Base-by-base conservation (phyloP, 495 filamentous ascomycete species). In the Podospora comata region DNA sequence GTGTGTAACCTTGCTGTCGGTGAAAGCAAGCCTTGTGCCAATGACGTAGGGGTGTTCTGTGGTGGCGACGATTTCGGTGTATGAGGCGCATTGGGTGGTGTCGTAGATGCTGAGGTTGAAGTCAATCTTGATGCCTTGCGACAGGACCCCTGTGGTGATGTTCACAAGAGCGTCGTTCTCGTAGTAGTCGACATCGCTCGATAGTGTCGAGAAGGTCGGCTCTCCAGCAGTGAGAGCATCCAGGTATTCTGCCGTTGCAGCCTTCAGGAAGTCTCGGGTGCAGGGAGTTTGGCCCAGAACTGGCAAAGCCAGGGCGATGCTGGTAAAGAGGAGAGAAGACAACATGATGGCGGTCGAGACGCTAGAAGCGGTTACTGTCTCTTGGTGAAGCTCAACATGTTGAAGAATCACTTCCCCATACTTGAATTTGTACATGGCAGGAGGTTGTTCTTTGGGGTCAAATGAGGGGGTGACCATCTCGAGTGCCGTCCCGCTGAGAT, bases 91-190 rank as follows among this genome's bases (percentile, higher is more conserved):
- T 59, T 73, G 69, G 13, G 69, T 72, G 11, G 76, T 79, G 73
- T 85, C 83, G 78, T 77, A 73, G 57, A 80, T 71, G 68, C 73
- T 80, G 66, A 79, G 79, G 73, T 75, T 79, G 75, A 79, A 81
- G 74, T 79, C 79, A 65, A 84, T 78, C 53, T 71, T 76, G 62
- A 84, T 68, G n/a, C 79, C 71, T 27, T 78, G 65, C 2, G 78
- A 73, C 39, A 85, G 67, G 65, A 84, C 77, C 7, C 80, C 78
- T 13, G 72, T 77, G 5, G 69, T 60, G 64, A 81, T 76, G 66
- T 77, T 68, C 6, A 75, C 68, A 1, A 74, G 68, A 27, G 73
- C 74, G 75, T 80, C 78, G 65, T 83, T 76, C 60, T 74, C 72
- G 9, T 58, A 18, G 65, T 75, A 74, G 26, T n/a, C 67, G 26